A percentile compares a stretch with the other conserved stretches of the same genome.
These are phyloP conservation scores for Pyronema omphalodes DNA, from an alignment of 495 filamentous ascomycete genomes.

Conservation along the genomic window DNA sequence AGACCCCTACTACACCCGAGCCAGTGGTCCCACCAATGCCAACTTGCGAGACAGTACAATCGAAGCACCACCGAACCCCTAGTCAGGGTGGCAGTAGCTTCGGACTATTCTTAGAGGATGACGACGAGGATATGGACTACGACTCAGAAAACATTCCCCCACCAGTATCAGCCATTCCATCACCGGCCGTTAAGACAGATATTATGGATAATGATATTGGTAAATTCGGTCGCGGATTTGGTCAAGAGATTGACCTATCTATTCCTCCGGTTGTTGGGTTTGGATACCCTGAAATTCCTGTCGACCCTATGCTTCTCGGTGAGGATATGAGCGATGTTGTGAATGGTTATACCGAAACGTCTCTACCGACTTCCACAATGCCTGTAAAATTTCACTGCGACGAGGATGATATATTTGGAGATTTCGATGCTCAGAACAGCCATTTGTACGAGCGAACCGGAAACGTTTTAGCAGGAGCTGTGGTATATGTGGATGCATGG, in stretches of 20 bases:
- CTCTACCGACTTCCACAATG: constrained; percentile 5
- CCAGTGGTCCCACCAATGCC: constrained; percentile 1
- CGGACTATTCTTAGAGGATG: constrained; percentile 12
- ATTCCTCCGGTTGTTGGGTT: no score
- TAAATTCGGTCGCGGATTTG: constrained; percentile 1
- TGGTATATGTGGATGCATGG: constrained; percentile 87
- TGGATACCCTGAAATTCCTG: constrained; percentile 9
- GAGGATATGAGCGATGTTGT: constrained; percentile 8
- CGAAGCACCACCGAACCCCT: constrained; percentile 3
- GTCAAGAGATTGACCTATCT: constrained; percentile 1
- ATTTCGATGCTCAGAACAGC: constrained; percentile 1
- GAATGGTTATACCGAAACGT: constrained; percentile 8
- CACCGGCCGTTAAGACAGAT: background rate
- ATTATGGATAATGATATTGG: background rate
- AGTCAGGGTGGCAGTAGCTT: constrained; percentile 5
- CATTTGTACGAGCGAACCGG: background rate
- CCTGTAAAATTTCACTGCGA: constrained; percentile 16
- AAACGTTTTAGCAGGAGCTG: constrained; percentile 44
- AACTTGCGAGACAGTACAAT: background rate
- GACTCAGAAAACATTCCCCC: constrained; percentile 6
- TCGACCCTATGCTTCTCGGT: constrained; percentile 17
- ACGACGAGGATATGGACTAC: constrained; percentile 6
- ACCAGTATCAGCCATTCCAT: background rate
- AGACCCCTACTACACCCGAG: background rate
- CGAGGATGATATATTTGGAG: constrained; percentile 11